These are phyloP conservation scores for Rhizophora mangle DNA, from an alignment of 345 rosid genomes.

Conservation along the genomic window DNA sequence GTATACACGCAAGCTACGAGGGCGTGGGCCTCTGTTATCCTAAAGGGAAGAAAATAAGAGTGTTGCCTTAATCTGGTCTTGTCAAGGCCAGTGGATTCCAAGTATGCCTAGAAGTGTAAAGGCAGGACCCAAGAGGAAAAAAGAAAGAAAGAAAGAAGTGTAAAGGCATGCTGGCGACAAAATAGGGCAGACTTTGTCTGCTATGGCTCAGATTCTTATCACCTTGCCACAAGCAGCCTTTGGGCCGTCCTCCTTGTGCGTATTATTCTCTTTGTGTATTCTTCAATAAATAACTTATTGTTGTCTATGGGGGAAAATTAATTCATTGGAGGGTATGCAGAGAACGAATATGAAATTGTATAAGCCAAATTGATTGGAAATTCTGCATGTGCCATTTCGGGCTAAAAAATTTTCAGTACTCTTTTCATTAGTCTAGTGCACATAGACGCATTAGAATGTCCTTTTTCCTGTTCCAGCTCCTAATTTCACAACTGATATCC, in stretches of 20 bases:
- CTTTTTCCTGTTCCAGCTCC: too few relatives aligned
- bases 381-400: too few relatives aligned
- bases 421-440: too few relatives aligned
- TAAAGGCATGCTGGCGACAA: background rate
- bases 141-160: too few relatives aligned
- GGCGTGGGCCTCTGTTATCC: too few relatives aligned
- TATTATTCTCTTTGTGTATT: background rate
- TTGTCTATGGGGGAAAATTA: background rate
- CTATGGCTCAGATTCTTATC: slow-evolving; percentile 9
- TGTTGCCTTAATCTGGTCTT: background rate
- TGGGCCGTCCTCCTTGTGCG: background rate
- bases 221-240: background rate
- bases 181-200: background rate
- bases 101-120: background rate
- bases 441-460: too few relatives aligned
- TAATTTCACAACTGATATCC: too few relatives aligned
- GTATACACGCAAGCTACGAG: too few relatives aligned
- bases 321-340: background rate
- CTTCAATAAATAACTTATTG: background rate
- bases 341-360: background rate
- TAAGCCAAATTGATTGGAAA: background rate
- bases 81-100: background rate
- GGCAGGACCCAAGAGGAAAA: background rate
- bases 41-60: too few relatives aligned
- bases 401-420: too few relatives aligned